Evolutionary conservation across 805 yeast genomes (phyloP), one percentile per base, ranked within the genome.

Genomic region (Nakazawaea populi): DNA sequence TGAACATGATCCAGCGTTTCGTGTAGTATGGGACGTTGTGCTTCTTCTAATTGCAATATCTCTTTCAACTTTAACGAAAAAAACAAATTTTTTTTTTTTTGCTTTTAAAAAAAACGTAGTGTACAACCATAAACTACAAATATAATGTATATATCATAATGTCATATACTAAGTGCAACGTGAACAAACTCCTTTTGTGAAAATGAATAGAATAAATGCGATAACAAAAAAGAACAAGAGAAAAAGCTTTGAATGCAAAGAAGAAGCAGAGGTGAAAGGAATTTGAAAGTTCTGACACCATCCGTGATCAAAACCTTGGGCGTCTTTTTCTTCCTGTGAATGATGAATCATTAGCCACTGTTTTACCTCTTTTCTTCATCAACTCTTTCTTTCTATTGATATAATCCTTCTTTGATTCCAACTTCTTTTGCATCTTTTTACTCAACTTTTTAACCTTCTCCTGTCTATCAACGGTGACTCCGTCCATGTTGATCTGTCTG

Each of bases 361-460:
- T 68, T 65, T 87, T 87, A 43, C 99, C 99, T 63, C 98, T 81
- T 67, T 86, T 87, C 63, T 85, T 85, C 92, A 87, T 89, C 51
- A 91, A 73, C 51, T 88, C 96, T 74, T 94, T 94, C 87, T 94
- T 94, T 66, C 99, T 81, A 59, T 74, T 74, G 58, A 94, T 89
- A 65, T 77, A 94, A 3, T 83, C 94, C 66, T 89, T 90, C 60
- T 77, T 80, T 4, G 87, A 73, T 70, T 92, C 98, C 55, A 79
- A 65, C 52, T 77, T 74, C 65, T 78, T 82, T 59, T 67, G 61
- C 64, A 69, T 67, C 60, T 77, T 77, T 60, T 72, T 75, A 57
- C 72, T 74, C 60, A 70, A 43, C 58, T 66, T 74, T 60, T 64
- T 77, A 8, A 63, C 63, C 44, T 59, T 63, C 30, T 53, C 56